A percentile compares a stretch with the other conserved stretches of the same genome.
Evolutionary conservation across 257 asterid genomes (phyloP).

Genomic region (Solanum arcanum): DNA sequence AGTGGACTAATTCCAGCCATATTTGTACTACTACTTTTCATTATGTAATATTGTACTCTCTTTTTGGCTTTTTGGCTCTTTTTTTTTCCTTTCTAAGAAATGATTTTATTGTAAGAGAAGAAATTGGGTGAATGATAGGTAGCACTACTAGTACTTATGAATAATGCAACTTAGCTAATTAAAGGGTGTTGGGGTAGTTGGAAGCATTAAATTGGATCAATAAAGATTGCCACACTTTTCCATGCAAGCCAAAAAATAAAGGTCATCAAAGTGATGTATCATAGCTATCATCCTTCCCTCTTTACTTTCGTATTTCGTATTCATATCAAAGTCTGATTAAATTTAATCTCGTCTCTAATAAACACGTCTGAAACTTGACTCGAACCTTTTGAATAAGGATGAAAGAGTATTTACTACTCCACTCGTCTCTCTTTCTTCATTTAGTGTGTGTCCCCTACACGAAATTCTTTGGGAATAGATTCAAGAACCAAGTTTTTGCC

Average conservation of each 20-base stretch:
- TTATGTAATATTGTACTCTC: not conserved
- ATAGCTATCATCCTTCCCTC: not conserved
- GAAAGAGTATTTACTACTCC: not conserved
- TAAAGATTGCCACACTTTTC: conserved; percentile 47
- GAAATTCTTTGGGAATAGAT: not conserved
- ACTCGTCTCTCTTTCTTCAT: not conserved
- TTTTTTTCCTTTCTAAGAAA: not conserved
- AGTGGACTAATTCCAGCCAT: conserved; percentile 10
- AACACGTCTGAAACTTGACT: rapidly evolving
- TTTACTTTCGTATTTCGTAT: too few relatives aligned
- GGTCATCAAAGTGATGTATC: not conserved
- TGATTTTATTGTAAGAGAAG: not conserved
- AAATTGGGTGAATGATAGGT: not conserved
- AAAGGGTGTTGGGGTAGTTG: conserved; percentile 19
- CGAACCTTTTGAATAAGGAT: rapidly evolving
- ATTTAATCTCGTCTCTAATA: rapidly evolving
- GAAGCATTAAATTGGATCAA: conserved; percentile 46
- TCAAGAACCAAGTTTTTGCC: not conserved
- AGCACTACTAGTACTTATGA: not conserved
- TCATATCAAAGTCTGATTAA: too few relatives aligned
- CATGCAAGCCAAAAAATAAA: not conserved
- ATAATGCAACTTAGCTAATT: conserved; percentile 3
- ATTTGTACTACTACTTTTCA: not conserved
- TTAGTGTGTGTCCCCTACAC: not conserved
- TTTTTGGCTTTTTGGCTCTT: not conserved